Base-by-base conservation (phyloP, 352 stramenopile species). In the Phytophthora rubi region DNA sequence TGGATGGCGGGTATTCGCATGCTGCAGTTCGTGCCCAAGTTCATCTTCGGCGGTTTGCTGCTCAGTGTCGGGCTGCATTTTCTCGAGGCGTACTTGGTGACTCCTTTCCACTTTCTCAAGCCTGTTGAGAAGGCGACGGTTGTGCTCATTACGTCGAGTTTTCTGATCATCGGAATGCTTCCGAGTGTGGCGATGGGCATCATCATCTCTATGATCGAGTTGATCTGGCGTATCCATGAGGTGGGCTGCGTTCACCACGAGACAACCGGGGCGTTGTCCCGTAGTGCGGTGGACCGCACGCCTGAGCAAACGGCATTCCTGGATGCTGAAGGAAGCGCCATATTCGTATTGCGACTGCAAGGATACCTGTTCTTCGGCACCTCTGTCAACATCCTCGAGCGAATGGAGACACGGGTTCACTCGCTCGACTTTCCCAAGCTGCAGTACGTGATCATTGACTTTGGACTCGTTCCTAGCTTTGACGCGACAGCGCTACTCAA, bases 341-440 rank as follows among this genome's bases (percentile, higher is more conserved):
- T 92, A 26, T 95, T 92, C 45, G 77, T 93, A 21, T 58, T 95
- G 53, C 85, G 85, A 51, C 57, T 95, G 1, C 85, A 95, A 69
- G 88, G 88, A 7, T 93, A 93, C 35, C 67, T 95, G 4, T 95
- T 92, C 73, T 95, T 95, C 59, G 88, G 85, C 6, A 95, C 86
- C 7, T 92, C 85, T 7, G 87, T 93, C 6, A 90, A 90, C 26
- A 87, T 95, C 37, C 53, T 93, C 3, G 82, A 92, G 56, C 80
- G 85, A 8, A 92, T 95, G 33, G 82, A 92, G 53, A 92, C 84
- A 21, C 81, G 85, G 6, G 78, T 92, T 59, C 82, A 83, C 33
- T 85, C 71, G 6, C 65, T 90, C 28, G 77, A 90, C n/a, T 85
- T 81, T 39, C 48, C 70, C 13, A 88, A 86, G 32, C 75, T 95